phyloP scores from a whole-genome alignment of 345 rosid genomes.

The Salix brachista region DNA sequence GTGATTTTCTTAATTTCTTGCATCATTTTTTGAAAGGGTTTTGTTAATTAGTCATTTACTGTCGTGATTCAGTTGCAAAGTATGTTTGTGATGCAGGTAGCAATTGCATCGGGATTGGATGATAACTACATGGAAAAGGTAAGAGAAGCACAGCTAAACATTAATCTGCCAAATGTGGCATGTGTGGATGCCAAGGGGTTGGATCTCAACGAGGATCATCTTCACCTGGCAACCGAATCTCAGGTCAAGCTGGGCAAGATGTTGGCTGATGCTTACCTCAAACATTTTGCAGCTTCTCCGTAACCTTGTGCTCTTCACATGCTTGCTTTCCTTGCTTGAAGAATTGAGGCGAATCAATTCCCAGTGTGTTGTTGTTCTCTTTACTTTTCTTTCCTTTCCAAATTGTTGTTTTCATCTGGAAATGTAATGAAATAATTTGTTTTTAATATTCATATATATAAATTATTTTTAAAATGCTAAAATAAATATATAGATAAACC shows the following conservation, averaged over 20 bases:
- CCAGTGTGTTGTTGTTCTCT: too few relatives aligned
- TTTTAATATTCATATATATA: too few relatives aligned
- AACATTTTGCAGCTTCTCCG: slow-evolving; percentile 21
- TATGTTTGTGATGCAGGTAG: slow-evolving; percentile 48
- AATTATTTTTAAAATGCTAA: too few relatives aligned
- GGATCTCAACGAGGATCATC: slow-evolving; percentile 57
- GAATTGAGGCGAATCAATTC: background rate
- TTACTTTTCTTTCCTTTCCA: too few relatives aligned
- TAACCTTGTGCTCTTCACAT: background rate
- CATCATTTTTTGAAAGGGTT: too few relatives aligned
- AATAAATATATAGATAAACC: too few relatives aligned
- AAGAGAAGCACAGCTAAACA: slow-evolving; percentile 64
- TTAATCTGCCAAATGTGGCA: slow-evolving; percentile 50
- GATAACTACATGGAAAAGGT: slow-evolving; percentile 59
- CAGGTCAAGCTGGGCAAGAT: slow-evolving; percentile 69
- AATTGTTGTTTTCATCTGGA: too few relatives aligned
- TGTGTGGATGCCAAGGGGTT: slow-evolving; percentile 81
- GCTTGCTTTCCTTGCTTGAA: background rate
- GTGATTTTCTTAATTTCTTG: background rate
- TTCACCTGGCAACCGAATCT: slow-evolving; percentile 68
- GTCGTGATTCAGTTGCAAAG: background rate
- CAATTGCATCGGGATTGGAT: slow-evolving; percentile 62
- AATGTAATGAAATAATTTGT: too few relatives aligned
- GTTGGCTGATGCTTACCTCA: slow-evolving; percentile 61
- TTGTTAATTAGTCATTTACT: too few relatives aligned